Conservation (phyloP, 345 rosid species). For the Boechera stricta region DNA sequence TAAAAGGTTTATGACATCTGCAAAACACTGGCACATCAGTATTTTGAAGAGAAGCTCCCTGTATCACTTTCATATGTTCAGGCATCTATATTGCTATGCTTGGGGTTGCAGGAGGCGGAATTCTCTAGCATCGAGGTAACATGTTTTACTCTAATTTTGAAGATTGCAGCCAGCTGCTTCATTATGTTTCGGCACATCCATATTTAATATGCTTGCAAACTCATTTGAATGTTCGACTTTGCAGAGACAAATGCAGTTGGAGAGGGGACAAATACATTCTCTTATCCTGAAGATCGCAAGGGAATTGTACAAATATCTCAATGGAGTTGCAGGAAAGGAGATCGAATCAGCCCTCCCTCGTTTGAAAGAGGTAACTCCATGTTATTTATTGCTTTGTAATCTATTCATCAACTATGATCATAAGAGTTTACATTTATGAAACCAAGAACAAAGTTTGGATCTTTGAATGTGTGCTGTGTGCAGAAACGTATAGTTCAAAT, state of each 20-base stretch:
- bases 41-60: slow-evolving; percentile 85
- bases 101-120: slow-evolving; percentile 80
- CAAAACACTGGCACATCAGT: slow-evolving; percentile 71
- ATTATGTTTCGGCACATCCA: slow-evolving; percentile 6
- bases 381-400: slow-evolving; percentile 7
- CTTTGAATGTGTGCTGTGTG: slow-evolving; percentile 8
- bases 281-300: slow-evolving; percentile 66
- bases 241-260: slow-evolving; percentile 88
- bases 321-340: slow-evolving; percentile 64
- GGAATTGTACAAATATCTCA: slow-evolving; percentile 64
- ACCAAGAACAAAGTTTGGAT: slow-evolving; percentile 12
- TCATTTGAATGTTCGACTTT: slow-evolving; percentile 34
- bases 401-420: slow-evolving; percentile 10
- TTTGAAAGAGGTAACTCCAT: slow-evolving; percentile 63
- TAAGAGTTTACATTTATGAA: slow-evolving; percentile 4
- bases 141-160: slow-evolving; percentile 23
- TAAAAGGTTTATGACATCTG: slow-evolving; percentile 70
- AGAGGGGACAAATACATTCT: slow-evolving; percentile 67
- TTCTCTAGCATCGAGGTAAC: slow-evolving; percentile 72
- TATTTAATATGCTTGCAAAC: slow-evolving; percentile 14
- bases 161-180: slow-evolving; percentile 18
- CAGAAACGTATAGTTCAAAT: neutral
- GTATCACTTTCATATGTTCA: slow-evolving; percentile 72
- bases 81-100: slow-evolving; percentile 79
- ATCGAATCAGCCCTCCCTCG: slow-evolving; percentile 60